phyloP scores from a whole-genome alignment of 495 filamentous ascomycete genomes.

The Patellaria atrata region DNA sequence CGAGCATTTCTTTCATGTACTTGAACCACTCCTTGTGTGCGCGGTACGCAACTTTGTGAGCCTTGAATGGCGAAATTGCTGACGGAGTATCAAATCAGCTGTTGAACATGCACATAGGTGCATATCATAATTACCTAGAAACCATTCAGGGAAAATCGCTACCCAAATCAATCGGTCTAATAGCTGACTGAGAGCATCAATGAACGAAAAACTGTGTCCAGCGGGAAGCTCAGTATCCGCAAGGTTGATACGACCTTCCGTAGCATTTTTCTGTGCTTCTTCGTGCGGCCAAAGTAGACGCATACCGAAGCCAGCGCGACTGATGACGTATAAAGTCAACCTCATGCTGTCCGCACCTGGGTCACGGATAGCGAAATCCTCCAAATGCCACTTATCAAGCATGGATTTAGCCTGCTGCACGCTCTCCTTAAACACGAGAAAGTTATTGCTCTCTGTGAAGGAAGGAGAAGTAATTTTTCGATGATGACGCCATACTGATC shows the following conservation, averaged over 20 bases:
- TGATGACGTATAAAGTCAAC: slow-evolving; percentile 52
- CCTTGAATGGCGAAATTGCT: slow-evolving; percentile 38
- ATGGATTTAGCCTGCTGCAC: slow-evolving; percentile 43
- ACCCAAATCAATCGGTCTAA: slow-evolving; percentile 41
- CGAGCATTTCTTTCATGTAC: slow-evolving; percentile 50
- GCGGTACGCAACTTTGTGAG: slow-evolving; percentile 31
- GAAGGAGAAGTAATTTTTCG: slow-evolving; percentile 52
- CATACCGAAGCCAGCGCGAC: slow-evolving; percentile 50
- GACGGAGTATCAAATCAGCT: slow-evolving; percentile 2
- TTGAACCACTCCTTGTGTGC: slow-evolving; percentile 45
- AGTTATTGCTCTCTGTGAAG: slow-evolving; percentile 60
- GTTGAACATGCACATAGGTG: no score
- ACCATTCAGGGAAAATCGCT: slow-evolving; percentile 34
- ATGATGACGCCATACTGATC: slow-evolving; percentile 48
- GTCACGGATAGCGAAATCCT: slow-evolving; percentile 33
- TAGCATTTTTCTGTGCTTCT: slow-evolving; percentile 21
- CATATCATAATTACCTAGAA: slow-evolving; percentile 25
- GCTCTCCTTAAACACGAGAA: slow-evolving; percentile 45
- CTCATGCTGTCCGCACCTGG: slow-evolving; percentile 46
- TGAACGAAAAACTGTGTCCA: slow-evolving; percentile 48
- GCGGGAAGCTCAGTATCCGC: slow-evolving; percentile 30
- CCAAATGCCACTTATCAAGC: slow-evolving; percentile 26
- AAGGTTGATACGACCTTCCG: slow-evolving; percentile 11
- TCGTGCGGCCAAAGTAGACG: slow-evolving; percentile 41
- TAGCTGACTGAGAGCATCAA: slow-evolving; percentile 35